Evolutionary conservation across 2,329 filamentous ascomycete genomes (phyloP), one percentile per base, ranked within the genome.

Genomic region (Volutella citrinella): DNA sequence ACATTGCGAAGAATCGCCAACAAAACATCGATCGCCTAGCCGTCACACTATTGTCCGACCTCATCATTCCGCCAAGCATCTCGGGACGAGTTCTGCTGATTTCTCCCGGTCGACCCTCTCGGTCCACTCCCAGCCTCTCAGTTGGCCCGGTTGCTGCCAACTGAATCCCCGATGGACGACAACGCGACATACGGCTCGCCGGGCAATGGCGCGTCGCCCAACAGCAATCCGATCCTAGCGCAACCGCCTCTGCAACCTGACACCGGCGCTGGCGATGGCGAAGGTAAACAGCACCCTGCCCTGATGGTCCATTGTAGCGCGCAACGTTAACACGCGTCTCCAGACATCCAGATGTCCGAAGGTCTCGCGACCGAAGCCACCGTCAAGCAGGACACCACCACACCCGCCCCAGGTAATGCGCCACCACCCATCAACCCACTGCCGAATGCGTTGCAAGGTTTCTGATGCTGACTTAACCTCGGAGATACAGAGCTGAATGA

Each of bases 401-500:
- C 78, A 19, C 70, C 74, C 32, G 77, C 74, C 14, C 72, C 78
- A 41, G 70, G 69, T 43, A 68, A 61, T 36, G 51, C 54, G 30
- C 66, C 65, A 42, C 80, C 84, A 55, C 84, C 82, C 54, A 76
- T n/a, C n/a, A n/a, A n/a, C n/a, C n/a, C n/a, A n/a, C n/a, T n/a
- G n/a, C n/a, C n/a, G n/a, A n/a, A n/a, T n/a, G n/a, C n/a, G n/a
- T n/a, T n/a, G n/a, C n/a, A n/a, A n/a, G n/a, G n/a, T n/a, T n/a
- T n/a, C n/a, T n/a, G n/a, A n/a, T n/a, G n/a, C n/a, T n/a, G n/a
- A n/a, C n/a, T n/a, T n/a, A n/a, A n/a, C 43, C 74, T 66, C 44
- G 82, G 84, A 48, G 87, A 93, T 55, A 84, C 89, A 56, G 87
- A 90, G 51, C 91, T 91, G 86, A 82, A 75, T 38, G 86, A 85